Conservation (phyloP, 2,329 filamentous ascomycete genomes). For the Botrytis porri region DNA sequence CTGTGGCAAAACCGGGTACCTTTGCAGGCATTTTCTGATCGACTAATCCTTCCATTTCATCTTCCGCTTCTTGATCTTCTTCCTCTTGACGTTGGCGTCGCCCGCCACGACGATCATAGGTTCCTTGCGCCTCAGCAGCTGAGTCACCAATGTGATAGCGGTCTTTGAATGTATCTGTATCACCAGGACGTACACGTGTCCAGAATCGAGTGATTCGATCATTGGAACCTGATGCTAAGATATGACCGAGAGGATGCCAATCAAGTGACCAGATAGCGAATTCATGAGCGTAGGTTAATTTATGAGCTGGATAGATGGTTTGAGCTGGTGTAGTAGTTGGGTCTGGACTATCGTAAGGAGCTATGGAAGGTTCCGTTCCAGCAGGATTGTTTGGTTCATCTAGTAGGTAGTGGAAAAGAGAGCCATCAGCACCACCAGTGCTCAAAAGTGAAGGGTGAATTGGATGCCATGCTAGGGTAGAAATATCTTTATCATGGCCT, state of each 20-base stretch:
- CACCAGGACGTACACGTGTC: conserved; percentile 85
- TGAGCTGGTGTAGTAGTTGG: conserved; percentile 77
- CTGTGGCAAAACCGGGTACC: conserved; percentile 58
- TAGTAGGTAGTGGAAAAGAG: conserved; percentile 89
- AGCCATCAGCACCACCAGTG: conserved; percentile 86
- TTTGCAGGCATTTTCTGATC: conserved; percentile 80
- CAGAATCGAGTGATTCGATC: conserved; percentile 97
- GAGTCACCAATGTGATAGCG: conserved; percentile 93
- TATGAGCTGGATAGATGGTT: conserved; percentile 89
- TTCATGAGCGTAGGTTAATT: conserved; percentile 82
- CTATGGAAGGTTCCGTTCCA: conserved; percentile 67
- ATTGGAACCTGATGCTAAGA: conserved; percentile 92
- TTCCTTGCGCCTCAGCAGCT: conserved; percentile 91
- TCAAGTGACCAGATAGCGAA: conserved; percentile 97
- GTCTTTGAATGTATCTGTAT: conserved; percentile 81
- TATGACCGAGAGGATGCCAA: conserved; percentile 95
- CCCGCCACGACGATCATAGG: conserved; percentile 78
- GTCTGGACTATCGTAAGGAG: conserved; percentile 82
- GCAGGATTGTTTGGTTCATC: conserved; percentile 87
- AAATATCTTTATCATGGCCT: conserved; percentile 95
- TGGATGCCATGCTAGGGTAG: conserved; percentile 89
- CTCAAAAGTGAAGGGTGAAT: conserved; percentile 85
- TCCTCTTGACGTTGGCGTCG: conserved; percentile 81
- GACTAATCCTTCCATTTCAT: conserved; percentile 87
- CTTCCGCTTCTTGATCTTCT: conserved; percentile 89